Evolutionary conservation across 2,329 filamentous ascomycete genomes (phyloP), one percentile per base, ranked within the genome.

Genomic region (Didymosphaeria variabile): DNA sequence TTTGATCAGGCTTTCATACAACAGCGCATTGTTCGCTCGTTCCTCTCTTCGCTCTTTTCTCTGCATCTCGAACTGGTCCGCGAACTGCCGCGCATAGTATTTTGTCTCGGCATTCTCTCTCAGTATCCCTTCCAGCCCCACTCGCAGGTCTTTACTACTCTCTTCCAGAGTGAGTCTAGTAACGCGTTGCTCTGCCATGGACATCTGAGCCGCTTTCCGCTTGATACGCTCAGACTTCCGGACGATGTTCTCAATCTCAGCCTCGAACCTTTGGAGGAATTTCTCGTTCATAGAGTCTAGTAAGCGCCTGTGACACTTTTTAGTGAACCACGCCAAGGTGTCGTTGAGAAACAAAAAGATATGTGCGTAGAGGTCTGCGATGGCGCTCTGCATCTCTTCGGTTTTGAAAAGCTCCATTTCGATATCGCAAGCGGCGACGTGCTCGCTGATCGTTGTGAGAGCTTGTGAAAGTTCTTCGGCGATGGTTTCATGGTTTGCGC

Each of bases 301-400:
- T 9, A 68, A 23, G 5, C 63, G 56, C 12, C 60, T 56, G 17
- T 52, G 47, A 6, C 55, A 50, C 56, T 64, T 69, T 29, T 68
- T 64, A 10, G 56, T 56, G 53, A 69, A 69, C 68, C 67, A 72
- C 9, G 61, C 56, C 58, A 72, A 62, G 38, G 65, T 63, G 47
- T 68, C 63, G 26, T 60, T 53, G 8, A 70, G 55, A 42, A 71
- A 72, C 12, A 68, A 56, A 52, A 72, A 71, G 26, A 72, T 62
- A 42, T 70, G 66, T 1, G 64, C 65, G 55, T 72, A 72, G 7
- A 72, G 55, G 3, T 65, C 62, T 13, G 61, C 60, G 10, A 70
- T 63, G 7, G 55, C 45, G 9, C 58, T 45, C 40, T 59, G 61
- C 45, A 71, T 67, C n/a, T 44, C 45, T 51, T 64, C 56, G 0